Conservation (phyloP, 257 asterid genomes). For the Solanum okadae region DNA sequence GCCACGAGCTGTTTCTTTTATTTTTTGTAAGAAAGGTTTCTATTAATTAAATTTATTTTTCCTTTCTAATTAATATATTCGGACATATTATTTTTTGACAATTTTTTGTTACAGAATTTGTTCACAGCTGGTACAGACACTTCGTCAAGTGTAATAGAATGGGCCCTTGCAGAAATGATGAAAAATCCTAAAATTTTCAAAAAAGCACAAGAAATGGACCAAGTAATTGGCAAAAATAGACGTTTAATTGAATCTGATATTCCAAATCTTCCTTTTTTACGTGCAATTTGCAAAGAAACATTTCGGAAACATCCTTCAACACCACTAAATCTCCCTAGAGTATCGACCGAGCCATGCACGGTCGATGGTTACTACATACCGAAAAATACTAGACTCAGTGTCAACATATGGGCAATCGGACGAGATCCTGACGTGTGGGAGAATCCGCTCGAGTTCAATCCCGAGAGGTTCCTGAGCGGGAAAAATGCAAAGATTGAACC, state of each 20-base stretch:
- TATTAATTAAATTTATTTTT: neutral
- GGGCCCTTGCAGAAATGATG: slow-evolving; percentile 47
- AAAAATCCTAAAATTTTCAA: slow-evolving; percentile 17
- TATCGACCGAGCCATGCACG: slow-evolving; percentile 17
- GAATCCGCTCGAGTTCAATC: slow-evolving; percentile 31
- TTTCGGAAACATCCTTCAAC: slow-evolving; percentile 42
- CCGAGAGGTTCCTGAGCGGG: slow-evolving; percentile 24
- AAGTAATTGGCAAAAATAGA: slow-evolving; percentile 20
- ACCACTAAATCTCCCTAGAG: slow-evolving; percentile 37
- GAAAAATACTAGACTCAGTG: slow-evolving; percentile 28
- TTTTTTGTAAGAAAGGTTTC: neutral
- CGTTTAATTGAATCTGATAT: slow-evolving; percentile 30
- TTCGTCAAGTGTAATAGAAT: slow-evolving; percentile 35
- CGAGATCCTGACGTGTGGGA: slow-evolving; percentile 44
- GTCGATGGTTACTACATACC: slow-evolving; percentile 37
- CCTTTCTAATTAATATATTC: neutral
- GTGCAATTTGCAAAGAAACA: slow-evolving; percentile 43
- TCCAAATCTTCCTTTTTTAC: slow-evolving; percentile 29
- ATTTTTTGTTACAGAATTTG: slow-evolving; percentile 19
- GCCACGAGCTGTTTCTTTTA: neutral
- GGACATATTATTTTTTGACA: neutral
- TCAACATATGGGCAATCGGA: slow-evolving; percentile 54
- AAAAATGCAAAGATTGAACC: slow-evolving; percentile 19
- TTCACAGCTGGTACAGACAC: slow-evolving; percentile 44
- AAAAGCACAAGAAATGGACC: slow-evolving; percentile 35